Percentiles rank a stretch among this genome's conserved stretches.
Conservation (phyloP, 2,329 filamentous ascomycete genomes). For the Fusarium caatingaense region DNA sequence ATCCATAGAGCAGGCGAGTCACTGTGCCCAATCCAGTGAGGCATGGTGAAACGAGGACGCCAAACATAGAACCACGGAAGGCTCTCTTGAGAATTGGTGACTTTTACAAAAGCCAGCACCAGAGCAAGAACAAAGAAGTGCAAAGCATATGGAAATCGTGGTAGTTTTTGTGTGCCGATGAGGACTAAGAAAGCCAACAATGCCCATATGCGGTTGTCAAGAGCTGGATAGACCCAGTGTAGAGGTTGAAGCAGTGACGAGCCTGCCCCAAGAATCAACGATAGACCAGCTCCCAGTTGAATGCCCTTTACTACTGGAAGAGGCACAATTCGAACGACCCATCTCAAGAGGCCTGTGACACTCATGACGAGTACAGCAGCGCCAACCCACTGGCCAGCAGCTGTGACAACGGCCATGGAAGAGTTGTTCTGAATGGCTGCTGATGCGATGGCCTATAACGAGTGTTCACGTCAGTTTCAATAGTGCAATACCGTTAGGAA, state of each 20-base stretch:
- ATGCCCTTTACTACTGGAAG: conserved; percentile 94
- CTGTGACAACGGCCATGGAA: conserved; percentile 72
- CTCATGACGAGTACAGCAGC: conserved; percentile 80
- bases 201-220: conserved; percentile 84
- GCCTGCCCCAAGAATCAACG: conserved; percentile 82
- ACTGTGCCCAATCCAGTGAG: conserved; percentile 46
- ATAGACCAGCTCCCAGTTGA: conserved; percentile 90
- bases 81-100: conserved; percentile 46
- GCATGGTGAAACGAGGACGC: conserved; percentile 63
- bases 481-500: not conserved
- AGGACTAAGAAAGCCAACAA: conserved; percentile 78
- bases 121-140: conserved; percentile 76
- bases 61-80: conserved; percentile 69
- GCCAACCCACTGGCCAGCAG: conserved; percentile 81
- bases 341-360: conserved; percentile 79
- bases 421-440: conserved; percentile 78
- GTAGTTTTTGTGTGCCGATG: conserved; percentile 72
- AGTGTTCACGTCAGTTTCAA: not conserved
- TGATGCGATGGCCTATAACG: conserved; percentile 82
- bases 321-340: conserved; percentile 79
- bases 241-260: conserved; percentile 74
- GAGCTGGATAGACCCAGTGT: conserved; percentile 73
- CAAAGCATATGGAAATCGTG: conserved; percentile 82
- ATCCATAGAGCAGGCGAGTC: conserved; percentile 57
- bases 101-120: conserved; percentile 66